Evolutionary conservation across 495 filamentous ascomycete species (phyloP), one percentile per base, ranked within the genome.

Genomic region (Hypoxylon subgilvum): DNA sequence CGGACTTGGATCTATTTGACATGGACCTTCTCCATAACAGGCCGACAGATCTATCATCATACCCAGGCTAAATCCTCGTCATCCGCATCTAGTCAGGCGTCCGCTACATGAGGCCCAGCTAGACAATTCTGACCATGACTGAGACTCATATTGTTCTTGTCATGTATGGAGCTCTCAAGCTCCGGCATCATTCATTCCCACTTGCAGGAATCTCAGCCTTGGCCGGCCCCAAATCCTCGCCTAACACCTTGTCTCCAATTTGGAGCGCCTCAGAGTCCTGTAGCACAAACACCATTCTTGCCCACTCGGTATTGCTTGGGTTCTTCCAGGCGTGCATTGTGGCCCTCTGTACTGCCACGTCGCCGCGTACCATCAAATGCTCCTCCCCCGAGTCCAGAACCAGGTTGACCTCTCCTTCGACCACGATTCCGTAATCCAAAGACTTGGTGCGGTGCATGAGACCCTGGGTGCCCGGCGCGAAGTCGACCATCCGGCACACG

Each of bases 251-350:
- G 9, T 76, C 81, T 12, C 59, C 69, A 18, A 84, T 60, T 10
- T 73, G 61, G 10, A 84, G 32, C 1, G 77, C 69, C 63, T 76
- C 53, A 21, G 39, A 57, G 27, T 74, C 72, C 50, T 71, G 69
- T 17, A 73, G 55, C 9, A 69, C 65, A 34, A 73, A 73, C 2
- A 73, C 32, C 60, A 71, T 69, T 9, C 70, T 51, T 9, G 66
- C 57, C 70, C 70, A 73, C 25, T 76, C 71, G 16, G 69, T 78
- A 35, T 61, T 60, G 47, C 74, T 83, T 9, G 67, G 73, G 68
- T 90, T 91, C 13, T 74, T 75, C 85, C 84, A 90, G 4, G 80
- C 79, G 71, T 93, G 89, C 64, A 82, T 86, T 3, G 86, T 88
- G 0, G 74, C 86, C 31, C 88, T 67, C 73, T 90, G 86, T 17